Evolutionary conservation across 495 filamentous ascomycete species (phyloP).

Genomic region (Penicillium dipodomyicola): DNA sequence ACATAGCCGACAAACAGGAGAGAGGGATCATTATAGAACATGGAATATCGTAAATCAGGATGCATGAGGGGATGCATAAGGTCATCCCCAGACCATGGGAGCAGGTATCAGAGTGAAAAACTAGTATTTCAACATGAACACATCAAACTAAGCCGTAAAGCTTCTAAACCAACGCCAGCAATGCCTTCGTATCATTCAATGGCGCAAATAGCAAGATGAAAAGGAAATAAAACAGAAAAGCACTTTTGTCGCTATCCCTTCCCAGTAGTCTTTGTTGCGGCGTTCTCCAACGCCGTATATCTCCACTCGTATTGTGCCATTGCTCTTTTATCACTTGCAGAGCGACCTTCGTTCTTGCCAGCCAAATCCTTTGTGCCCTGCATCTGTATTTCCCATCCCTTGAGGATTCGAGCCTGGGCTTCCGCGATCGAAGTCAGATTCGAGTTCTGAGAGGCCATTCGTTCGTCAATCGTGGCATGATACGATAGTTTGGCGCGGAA

Average conservation of each 20-base stretch:
- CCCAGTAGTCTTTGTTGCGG: constrained; percentile 26
- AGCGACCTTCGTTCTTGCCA: constrained; percentile 35
- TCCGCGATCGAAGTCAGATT: constrained; percentile 42
- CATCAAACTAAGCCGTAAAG: constrained; percentile 4
- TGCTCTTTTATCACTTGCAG: constrained; percentile 35
- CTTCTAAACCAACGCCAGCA: constrained; percentile 36
- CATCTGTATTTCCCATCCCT: constrained; percentile 42
- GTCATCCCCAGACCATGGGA: neutral
- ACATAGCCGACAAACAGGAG: neutral
- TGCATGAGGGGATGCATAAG: neutral
- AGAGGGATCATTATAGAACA: neutral
- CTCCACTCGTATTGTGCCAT: constrained; percentile 43
- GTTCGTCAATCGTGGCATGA: constrained; percentile 40
- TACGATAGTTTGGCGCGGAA: constrained; percentile 43
- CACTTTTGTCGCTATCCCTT: constrained; percentile 16
- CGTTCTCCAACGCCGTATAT: constrained; percentile 38
- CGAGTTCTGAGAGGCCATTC: constrained; percentile 34
- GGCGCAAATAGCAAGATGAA: neutral
- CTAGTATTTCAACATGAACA: constrained; percentile 4
- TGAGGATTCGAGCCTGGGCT: constrained; percentile 37
- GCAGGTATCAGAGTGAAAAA: neutral
- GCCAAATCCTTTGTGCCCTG: constrained; percentile 38
- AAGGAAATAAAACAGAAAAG: constrained; percentile 4
- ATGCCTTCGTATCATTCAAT: constrained; percentile 23
- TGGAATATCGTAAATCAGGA: neutral